Conservation (phyloP, 495 filamentous ascomycete genomes). For the Lepraria neglecta region DNA sequence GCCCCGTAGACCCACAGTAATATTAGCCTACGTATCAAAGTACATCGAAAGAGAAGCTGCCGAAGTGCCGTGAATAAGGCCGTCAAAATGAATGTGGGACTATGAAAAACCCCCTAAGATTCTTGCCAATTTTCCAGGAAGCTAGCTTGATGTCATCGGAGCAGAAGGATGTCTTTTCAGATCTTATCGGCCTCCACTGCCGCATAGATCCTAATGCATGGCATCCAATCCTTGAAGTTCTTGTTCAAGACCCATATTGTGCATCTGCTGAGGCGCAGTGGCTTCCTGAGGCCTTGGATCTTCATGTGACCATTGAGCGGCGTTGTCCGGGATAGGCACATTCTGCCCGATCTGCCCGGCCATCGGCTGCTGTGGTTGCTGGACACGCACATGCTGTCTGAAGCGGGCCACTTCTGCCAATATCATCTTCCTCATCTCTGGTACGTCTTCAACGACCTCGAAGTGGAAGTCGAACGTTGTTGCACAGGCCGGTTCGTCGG, state of each 20-base stretch:
- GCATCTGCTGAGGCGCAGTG: constrained; percentile 39
- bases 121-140: no score
- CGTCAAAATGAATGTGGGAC: background rate
- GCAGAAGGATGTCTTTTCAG: constrained; percentile 4
- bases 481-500: constrained; percentile 88
- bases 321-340: constrained; percentile 69
- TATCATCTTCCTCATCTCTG: constrained; percentile 95
- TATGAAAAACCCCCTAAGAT: background rate
- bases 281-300: constrained; percentile 86
- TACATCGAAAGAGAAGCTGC: constrained; percentile 1
- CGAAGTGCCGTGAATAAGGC: background rate
- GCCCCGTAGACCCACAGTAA: background rate
- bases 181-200: background rate
- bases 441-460: constrained; percentile 87
- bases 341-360: constrained; percentile 41
- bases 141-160: background rate
- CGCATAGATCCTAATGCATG: constrained; percentile 23
- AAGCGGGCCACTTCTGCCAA: constrained; percentile 84
- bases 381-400: constrained; percentile 63
- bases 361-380: constrained; percentile 48
- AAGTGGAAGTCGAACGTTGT: constrained; percentile 97
- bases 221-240: constrained; percentile 79
- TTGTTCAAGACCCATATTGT: constrained; percentile 60
- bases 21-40: constrained; percentile 1
- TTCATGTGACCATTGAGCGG: constrained; percentile 66